phyloP scores from a whole-genome alignment of 805 yeast species.

The Deakozyma indianensis region DNA sequence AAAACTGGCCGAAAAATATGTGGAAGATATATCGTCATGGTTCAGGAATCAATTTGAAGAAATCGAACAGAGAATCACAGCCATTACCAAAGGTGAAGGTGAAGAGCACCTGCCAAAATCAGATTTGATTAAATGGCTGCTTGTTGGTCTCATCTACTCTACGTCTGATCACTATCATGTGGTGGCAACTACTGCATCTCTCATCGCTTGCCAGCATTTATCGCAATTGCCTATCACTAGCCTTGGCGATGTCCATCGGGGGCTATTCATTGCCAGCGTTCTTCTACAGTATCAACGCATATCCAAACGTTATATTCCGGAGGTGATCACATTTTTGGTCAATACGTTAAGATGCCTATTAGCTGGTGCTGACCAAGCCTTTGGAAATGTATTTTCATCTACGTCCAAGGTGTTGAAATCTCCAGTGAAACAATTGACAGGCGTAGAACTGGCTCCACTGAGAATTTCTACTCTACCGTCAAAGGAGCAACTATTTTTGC shows the following conservation, averaged over 20 bases:
- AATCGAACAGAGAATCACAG: conserved; percentile 38
- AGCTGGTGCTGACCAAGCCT: conserved; percentile 31
- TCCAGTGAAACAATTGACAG: conserved; percentile 2
- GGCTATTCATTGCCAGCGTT: conserved; percentile 51
- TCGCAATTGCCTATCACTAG: conserved; percentile 33
- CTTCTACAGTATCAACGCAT: conserved; percentile 60
- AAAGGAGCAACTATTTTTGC: conserved; percentile 7
- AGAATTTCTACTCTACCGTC: conserved; percentile 4
- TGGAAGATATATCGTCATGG: conserved; percentile 44
- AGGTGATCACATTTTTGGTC: conserved; percentile 36
- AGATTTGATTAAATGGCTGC: conserved; percentile 53
- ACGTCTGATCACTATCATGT: conserved; percentile 94
- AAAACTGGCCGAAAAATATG: conserved; percentile 49
- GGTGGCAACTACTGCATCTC: conserved; percentile 69
- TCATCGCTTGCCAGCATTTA: conserved; percentile 58
- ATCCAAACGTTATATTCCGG: conserved; percentile 75
- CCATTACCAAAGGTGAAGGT: conserved; percentile 2
- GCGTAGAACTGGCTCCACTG: conserved; percentile 15
- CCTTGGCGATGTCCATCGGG: conserved; percentile 35
- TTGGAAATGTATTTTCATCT: conserved; percentile 29
- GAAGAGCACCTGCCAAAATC: conserved; percentile 20
- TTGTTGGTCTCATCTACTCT: conserved; percentile 71
- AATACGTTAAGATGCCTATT: neutral
- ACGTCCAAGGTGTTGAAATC: conserved; percentile 4
- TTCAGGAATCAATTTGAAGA: conserved; percentile 42